Evolutionary conservation across 208 protist genomes (phyloP).

Genomic region (Naegleria fowleri): DNA sequence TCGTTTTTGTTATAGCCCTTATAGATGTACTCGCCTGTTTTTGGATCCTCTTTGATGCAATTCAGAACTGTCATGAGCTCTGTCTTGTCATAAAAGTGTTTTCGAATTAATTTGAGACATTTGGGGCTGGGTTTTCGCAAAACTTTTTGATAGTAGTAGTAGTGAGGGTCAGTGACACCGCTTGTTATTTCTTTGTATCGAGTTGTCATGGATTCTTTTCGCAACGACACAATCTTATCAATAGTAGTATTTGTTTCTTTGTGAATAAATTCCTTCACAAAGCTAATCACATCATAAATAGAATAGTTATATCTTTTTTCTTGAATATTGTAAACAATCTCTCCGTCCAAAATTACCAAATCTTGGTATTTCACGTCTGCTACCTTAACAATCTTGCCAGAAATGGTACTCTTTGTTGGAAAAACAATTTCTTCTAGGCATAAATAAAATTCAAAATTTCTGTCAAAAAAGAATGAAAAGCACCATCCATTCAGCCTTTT

Average conservation of each 20-base stretch:
- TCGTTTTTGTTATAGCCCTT: slow-evolving; percentile 31
- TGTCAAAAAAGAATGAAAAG: slow-evolving; percentile 24
- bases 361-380: background rate
- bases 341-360: slow-evolving; percentile 5
- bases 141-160: background rate
- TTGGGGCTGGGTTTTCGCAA: background rate
- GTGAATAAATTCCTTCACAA: background rate
- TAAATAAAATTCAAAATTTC: slow-evolving; percentile 16
- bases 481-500: background rate
- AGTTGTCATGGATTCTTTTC: background rate
- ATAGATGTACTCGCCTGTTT: background rate
- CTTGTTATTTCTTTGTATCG: background rate
- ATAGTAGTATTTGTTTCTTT: background rate
- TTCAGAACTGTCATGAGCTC: background rate
- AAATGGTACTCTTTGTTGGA: background rate
- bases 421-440: background rate
- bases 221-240: background rate
- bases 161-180: background rate
- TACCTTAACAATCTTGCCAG: background rate
- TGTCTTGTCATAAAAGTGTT: slow-evolving; percentile 23
- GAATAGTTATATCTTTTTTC: slow-evolving; percentile 15
- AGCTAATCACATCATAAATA: slow-evolving; percentile 1
- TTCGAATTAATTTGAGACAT: background rate
- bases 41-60: background rate
- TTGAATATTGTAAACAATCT: slow-evolving; percentile 19